Evolutionary conservation across 2,329 filamentous ascomycete species (phyloP).

Genomic region (Blumeria graminis): DNA sequence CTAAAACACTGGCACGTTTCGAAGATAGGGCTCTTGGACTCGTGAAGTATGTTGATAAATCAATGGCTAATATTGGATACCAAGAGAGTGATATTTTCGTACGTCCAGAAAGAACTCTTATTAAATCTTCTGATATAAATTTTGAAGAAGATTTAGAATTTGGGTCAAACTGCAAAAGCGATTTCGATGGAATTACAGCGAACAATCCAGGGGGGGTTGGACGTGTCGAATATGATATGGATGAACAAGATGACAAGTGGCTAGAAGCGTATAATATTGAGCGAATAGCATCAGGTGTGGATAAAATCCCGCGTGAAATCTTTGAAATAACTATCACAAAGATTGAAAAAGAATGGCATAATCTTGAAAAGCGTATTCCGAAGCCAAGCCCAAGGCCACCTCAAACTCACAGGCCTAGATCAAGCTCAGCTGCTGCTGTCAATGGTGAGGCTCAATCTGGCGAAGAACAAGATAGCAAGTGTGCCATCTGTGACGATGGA

Average conservation of each 20-base stretch:
- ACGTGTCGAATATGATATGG: slow-evolving; percentile 96
- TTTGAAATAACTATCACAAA: slow-evolving; percentile 98
- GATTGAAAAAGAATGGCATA: slow-evolving; percentile 97
- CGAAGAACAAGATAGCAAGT: slow-evolving; percentile 93
- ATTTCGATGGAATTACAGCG: slow-evolving; percentile 30
- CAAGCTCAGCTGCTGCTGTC: slow-evolving; percentile 81
- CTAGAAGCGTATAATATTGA: slow-evolving; percentile 60
- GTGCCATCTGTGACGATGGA: slow-evolving; percentile 94
- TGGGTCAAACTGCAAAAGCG: slow-evolving; percentile 22
- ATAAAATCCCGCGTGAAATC: slow-evolving; percentile 71
- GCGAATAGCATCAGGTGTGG: slow-evolving; percentile 48
- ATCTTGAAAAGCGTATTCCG: slow-evolving; percentile 82
- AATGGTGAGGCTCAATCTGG: slow-evolving; percentile 74
- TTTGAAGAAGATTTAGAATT: slow-evolving; percentile 34
- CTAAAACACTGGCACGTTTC: slow-evolving; percentile 56
- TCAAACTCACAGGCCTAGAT: slow-evolving; percentile 77
- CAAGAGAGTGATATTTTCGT: slow-evolving; percentile 83
- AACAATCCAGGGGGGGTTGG: slow-evolving; percentile 33
- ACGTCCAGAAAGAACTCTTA: slow-evolving; percentile 48
- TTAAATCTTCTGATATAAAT: slow-evolving; percentile 35
- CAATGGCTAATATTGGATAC: slow-evolving; percentile 88
- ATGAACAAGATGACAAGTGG: slow-evolving; percentile 97
- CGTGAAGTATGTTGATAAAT: slow-evolving; percentile 80
- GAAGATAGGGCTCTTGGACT: slow-evolving; percentile 71
- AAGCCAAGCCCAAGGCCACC: slow-evolving; percentile 93